These are phyloP conservation scores for Tephrocybe rancida DNA, from an alignment of 768 basidiomycete species.

Conservation along the genomic window DNA sequence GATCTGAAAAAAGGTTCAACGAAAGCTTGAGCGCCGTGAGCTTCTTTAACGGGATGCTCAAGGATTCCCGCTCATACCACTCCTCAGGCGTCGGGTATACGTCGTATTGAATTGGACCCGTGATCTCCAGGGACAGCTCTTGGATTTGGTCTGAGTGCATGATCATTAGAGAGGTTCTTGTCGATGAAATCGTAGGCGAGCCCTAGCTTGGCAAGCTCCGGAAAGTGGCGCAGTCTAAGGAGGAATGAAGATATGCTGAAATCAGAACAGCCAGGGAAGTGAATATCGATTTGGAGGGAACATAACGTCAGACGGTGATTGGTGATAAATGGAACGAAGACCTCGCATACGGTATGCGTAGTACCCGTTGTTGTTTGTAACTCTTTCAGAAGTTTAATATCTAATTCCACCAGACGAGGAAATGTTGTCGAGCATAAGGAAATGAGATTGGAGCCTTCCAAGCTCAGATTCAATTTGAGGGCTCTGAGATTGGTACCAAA, in stretches of 20 bases:
- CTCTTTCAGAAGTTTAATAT: neutral
- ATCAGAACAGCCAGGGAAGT: neutral
- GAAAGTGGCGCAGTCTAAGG: neutral
- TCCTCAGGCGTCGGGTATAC: neutral
- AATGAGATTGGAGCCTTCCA: neutral
- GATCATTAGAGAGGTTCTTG: neutral
- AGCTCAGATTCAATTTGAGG: neutral
- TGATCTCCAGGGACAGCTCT: neutral
- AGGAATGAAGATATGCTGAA: neutral
- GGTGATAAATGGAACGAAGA: slow-evolving; percentile 1
- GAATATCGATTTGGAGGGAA: neutral
- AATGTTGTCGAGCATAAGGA: neutral
- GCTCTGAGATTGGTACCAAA: neutral
- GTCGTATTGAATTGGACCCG: neutral
- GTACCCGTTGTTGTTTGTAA: neutral
- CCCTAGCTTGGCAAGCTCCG: neutral
- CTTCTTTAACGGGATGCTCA: neutral
- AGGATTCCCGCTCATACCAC: neutral
- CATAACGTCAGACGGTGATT: neutral
- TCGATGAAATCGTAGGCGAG: neutral
- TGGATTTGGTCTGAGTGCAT: neutral
- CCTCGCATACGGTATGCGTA: neutral
- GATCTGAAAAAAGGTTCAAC: neutral
- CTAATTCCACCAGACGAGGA: neutral
- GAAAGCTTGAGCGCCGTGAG: neutral